These are phyloP conservation scores for Kodamaea nitidulidarum DNA, from an alignment of 805 yeast species.

Conservation along the genomic window DNA sequence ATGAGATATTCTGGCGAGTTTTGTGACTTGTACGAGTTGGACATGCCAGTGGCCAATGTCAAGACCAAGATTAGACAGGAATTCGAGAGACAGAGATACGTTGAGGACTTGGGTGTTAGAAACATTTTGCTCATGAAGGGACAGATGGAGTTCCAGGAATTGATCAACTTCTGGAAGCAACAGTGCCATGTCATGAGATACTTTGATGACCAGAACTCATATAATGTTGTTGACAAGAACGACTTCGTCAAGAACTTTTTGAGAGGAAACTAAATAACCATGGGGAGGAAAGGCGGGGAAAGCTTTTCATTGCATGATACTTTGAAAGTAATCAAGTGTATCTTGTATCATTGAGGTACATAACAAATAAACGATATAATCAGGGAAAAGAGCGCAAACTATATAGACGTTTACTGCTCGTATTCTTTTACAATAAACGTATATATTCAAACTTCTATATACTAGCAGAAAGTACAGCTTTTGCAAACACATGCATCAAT, in stretches of 20 bases:
- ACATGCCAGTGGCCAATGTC: conserved; percentile 72
- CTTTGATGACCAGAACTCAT: conserved; percentile 62
- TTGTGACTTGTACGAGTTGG: conserved; percentile 65
- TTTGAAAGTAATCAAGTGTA: conserved; percentile 5
- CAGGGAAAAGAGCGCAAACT: too few species aligned
- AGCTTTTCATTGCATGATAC: conserved; percentile 7
- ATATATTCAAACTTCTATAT: too few species aligned
- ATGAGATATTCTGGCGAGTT: conserved; percentile 57
- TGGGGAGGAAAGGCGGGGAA: neutral
- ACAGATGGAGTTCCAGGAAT: conserved; percentile 87
- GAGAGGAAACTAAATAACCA: conserved; percentile 46
- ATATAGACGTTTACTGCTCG: too few species aligned
- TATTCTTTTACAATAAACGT: too few species aligned
- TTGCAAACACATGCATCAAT: too few species aligned
- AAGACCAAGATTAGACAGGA: conserved; percentile 86
- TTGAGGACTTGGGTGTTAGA: conserved; percentile 57
- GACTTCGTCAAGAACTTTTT: conserved; percentile 71
- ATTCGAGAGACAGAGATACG: conserved; percentile 80
- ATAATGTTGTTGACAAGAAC: conserved; percentile 52
- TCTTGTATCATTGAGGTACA: conserved; percentile 1
- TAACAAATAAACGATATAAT: conserved; percentile 4
- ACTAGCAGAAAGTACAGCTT: too few species aligned
- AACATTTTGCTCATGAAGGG: conserved; percentile 77
- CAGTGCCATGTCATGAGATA: conserved; percentile 78
- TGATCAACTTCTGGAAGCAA: conserved; percentile 88